A percentile compares a stretch with the other conserved stretches of the same genome.
Conservation (phyloP, 768 basidiomycete genomes). For the Gymnopilus junonius region DNA sequence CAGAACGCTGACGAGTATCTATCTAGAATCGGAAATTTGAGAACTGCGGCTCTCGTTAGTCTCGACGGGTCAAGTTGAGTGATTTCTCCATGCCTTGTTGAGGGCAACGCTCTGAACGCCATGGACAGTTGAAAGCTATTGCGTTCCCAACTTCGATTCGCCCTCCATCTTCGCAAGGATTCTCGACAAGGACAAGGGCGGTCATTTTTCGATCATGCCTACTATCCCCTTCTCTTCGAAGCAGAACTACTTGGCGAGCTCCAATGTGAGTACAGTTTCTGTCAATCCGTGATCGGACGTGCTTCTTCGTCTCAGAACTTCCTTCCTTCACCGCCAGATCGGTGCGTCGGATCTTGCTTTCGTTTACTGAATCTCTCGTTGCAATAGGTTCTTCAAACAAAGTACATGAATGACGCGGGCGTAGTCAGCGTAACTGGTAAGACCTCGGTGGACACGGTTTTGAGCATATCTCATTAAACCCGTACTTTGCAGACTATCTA, state of each 20-base stretch:
- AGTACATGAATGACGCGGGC: slow-evolving; percentile 89
- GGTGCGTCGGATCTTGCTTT: not conserved
- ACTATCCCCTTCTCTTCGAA: slow-evolving; percentile 71
- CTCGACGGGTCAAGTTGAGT: slow-evolving; percentile 77
- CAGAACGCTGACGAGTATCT: slow-evolving; percentile 4
- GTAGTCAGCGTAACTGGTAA: slow-evolving; percentile 83
- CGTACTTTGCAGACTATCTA: slow-evolving; percentile 62
- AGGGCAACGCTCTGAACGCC: not conserved
- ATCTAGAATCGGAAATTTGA: slow-evolving; percentile 78
- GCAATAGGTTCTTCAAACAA: slow-evolving; percentile 81
- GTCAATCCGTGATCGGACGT: not conserved
- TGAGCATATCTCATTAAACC: not conserved
- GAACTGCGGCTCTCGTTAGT: slow-evolving; percentile 84
- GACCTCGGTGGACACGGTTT: not conserved
- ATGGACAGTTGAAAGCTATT: slow-evolving; percentile 85
- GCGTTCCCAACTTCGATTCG: slow-evolving; percentile 92
- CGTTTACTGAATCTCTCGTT: not conserved
- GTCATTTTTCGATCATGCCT: slow-evolving; percentile 90
- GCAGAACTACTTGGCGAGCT: slow-evolving; percentile 83
- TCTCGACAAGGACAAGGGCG: slow-evolving; percentile 89
- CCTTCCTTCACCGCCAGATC: not conserved
- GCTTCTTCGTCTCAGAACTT: not conserved
- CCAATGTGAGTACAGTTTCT: slow-evolving; percentile 57
- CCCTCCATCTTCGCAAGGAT: slow-evolving; percentile 92
- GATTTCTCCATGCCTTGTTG: not conserved